Evolutionary conservation across 352 stramenopile species (phyloP).

Genomic region (Globisporangium parvum): DNA sequence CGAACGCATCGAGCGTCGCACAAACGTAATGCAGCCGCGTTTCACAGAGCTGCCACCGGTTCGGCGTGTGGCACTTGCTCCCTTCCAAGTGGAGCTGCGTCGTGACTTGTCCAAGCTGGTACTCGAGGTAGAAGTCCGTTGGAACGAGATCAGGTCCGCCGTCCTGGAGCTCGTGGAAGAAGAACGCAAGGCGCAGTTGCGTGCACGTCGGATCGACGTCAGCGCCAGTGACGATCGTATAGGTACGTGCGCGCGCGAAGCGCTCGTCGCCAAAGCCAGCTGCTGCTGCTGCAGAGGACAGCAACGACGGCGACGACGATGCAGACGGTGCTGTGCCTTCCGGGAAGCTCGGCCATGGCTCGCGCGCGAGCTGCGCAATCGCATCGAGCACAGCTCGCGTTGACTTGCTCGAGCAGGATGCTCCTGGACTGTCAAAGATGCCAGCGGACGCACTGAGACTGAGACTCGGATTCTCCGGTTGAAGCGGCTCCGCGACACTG

Average conservation of each 20-base stretch:
- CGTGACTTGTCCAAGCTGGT: conserved; percentile 65
- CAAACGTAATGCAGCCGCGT: conserved; percentile 62
- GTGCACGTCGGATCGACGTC: conserved; percentile 71
- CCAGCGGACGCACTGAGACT: too few relatives aligned
- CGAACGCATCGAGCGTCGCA: conserved; percentile 59
- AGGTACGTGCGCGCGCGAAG: conserved; percentile 8
- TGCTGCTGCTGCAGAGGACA: too few relatives aligned
- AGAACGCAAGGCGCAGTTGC: conserved; percentile 65
- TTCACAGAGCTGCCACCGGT: conserved; percentile 81
- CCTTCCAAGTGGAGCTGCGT: conserved; percentile 59
- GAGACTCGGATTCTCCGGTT: not conserved
- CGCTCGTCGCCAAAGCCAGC: conserved; percentile 8
- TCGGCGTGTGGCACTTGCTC: conserved; percentile 72
- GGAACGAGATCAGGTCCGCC: conserved; percentile 39
- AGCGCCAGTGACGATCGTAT: conserved; percentile 17
- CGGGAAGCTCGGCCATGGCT: conserved; percentile 9
- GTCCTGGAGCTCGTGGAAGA: conserved; percentile 84
- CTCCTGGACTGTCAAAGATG: not conserved
- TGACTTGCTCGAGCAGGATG: not conserved
- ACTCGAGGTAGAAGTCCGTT: conserved; percentile 73
- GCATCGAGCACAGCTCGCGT: conserved; percentile 5
- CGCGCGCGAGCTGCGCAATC: conserved; percentile 14
- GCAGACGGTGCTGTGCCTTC: conserved; percentile 1
- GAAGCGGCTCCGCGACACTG: not conserved
- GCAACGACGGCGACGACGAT: not conserved